These are phyloP conservation scores for Dendrobium officinale DNA, from an alignment of 106 monocot species.

Conservation along the genomic window DNA sequence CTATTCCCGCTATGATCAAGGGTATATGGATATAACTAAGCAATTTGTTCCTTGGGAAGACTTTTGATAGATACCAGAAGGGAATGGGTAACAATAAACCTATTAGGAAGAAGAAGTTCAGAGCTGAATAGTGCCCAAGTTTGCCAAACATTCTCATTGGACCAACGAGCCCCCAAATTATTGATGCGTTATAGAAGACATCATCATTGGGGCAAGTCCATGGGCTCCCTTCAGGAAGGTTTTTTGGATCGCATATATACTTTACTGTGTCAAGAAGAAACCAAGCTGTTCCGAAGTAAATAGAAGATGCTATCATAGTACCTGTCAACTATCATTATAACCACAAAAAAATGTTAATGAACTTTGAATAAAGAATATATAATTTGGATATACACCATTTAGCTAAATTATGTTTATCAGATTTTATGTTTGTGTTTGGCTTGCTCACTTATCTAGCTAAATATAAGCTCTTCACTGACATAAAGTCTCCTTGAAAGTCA, in stretches of 20 bases:
- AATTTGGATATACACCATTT: too few relatives aligned
- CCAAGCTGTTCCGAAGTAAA: conserved; percentile 76
- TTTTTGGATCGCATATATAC: conserved; percentile 58
- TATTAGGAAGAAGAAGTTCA: conserved; percentile 63
- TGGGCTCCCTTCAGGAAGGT: conserved; percentile 52
- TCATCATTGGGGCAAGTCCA: conserved; percentile 83
- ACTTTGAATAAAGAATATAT: too few relatives aligned
- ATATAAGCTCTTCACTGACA: background rate
- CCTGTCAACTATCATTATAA: conserved; percentile 40
- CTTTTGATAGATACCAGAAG: conserved; percentile 41
- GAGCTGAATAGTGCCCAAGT: conserved; percentile 23
- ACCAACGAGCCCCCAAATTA: conserved; percentile 89
- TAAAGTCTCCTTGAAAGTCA: too few relatives aligned
- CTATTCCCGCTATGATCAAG: conserved; percentile 43
- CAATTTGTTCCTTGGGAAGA: conserved; percentile 52
- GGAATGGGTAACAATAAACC: conserved; percentile 59
- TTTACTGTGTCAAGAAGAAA: conserved; percentile 54
- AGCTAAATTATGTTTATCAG: too few relatives aligned
- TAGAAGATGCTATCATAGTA: conserved; percentile 43
- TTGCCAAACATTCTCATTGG: conserved; percentile 61
- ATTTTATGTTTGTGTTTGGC: too few relatives aligned
- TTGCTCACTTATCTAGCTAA: too few relatives aligned
- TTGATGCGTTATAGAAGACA: conserved; percentile 64
- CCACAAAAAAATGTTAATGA: too few relatives aligned
- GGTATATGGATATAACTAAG: conserved; percentile 64